A percentile compares a stretch with the other conserved stretches of the same genome.
phyloP scores from a whole-genome alignment of 805 yeast species.

The Kodamaea kaohsiungensis region DNA sequence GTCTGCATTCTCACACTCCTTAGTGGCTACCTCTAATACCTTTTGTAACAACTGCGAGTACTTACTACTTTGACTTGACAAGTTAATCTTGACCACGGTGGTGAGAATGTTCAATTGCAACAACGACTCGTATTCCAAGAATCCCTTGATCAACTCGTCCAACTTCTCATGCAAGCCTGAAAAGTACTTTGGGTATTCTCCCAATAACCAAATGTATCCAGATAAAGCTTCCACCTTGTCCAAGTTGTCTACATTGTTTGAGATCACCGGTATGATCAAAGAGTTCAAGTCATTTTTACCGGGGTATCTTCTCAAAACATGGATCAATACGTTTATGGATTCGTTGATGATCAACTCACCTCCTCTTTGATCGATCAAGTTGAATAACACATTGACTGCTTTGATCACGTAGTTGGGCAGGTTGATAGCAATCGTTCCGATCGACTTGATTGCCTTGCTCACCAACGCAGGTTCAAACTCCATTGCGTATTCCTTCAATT shows the following conservation, averaged over 20 bases:
- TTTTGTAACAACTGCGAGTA: constrained; percentile 52
- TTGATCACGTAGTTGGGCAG: constrained; percentile 52
- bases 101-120: constrained; percentile 63
- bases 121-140: constrained; percentile 57
- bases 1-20: constrained; percentile 68
- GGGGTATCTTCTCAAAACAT: constrained; percentile 67
- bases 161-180: constrained; percentile 52
- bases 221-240: constrained; percentile 53
- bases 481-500: constrained; percentile 77
- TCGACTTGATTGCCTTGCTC: constrained; percentile 60
- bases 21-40: constrained; percentile 62
- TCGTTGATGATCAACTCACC: constrained; percentile 64
- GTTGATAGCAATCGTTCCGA: constrained; percentile 73
- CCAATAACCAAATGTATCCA: constrained; percentile 69
- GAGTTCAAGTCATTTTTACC: constrained; percentile 48
- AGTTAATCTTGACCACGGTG: constrained; percentile 59
- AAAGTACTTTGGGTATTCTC: constrained; percentile 67
- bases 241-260: constrained; percentile 48
- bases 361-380: constrained; percentile 58
- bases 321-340: constrained; percentile 60
- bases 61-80: constrained; percentile 20
- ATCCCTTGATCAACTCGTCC: constrained; percentile 47
- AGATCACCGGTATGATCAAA: constrained; percentile 55
- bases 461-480: constrained; percentile 84
- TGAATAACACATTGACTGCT: constrained; percentile 61